A percentile compares a stretch with the other conserved stretches of the same genome.
These are phyloP conservation scores for Saturnispora zaruensis DNA, from an alignment of 805 yeast species.

Conservation along the genomic window DNA sequence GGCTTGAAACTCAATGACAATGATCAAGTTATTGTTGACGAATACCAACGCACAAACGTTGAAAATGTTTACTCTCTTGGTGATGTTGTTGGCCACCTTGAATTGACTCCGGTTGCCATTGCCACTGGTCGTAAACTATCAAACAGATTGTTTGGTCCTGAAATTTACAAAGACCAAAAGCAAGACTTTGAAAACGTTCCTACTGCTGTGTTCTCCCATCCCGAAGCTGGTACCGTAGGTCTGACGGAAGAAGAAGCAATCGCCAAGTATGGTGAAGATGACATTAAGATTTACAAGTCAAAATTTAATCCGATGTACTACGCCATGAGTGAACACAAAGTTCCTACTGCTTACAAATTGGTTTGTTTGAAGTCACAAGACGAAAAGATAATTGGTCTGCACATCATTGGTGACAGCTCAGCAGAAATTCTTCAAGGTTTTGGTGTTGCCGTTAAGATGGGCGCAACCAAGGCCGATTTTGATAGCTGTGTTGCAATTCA, in stretches of 20 bases:
- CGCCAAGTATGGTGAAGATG: conserved; percentile 67
- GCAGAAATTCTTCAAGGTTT: conserved; percentile 96
- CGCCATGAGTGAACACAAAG: conserved; percentile 74
- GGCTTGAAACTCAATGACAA: conserved; percentile 56
- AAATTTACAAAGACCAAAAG: conserved; percentile 57
- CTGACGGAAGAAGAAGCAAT: conserved; percentile 71
- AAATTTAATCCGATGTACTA: conserved; percentile 88
- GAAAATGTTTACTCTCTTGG: conserved; percentile 77
- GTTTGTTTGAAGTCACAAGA: conserved; percentile 61
- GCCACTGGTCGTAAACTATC: conserved; percentile 95
- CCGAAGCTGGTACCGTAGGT: conserved; percentile 95
- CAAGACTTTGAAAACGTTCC: conserved; percentile 85
- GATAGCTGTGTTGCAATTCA: conserved; percentile 97
- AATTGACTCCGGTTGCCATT: conserved; percentile 96
- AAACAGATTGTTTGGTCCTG: conserved; percentile 84
- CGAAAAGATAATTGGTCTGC: conserved; percentile 94
- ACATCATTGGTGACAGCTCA: conserved; percentile 82
- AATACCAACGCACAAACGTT: conserved; percentile 74
- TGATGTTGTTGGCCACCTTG: conserved; percentile 88
- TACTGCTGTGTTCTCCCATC: conserved; percentile 95
- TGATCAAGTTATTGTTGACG: conserved; percentile 71
- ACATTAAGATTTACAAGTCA: conserved; percentile 74
- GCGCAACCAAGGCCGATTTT: conserved; percentile 94
- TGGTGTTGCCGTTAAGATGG: conserved; percentile 98
- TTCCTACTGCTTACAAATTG: conserved; percentile 81